These are phyloP conservation scores for Penicillium roqueforti DNA, from an alignment of 495 filamentous ascomycete genomes.

Conservation along the genomic window DNA sequence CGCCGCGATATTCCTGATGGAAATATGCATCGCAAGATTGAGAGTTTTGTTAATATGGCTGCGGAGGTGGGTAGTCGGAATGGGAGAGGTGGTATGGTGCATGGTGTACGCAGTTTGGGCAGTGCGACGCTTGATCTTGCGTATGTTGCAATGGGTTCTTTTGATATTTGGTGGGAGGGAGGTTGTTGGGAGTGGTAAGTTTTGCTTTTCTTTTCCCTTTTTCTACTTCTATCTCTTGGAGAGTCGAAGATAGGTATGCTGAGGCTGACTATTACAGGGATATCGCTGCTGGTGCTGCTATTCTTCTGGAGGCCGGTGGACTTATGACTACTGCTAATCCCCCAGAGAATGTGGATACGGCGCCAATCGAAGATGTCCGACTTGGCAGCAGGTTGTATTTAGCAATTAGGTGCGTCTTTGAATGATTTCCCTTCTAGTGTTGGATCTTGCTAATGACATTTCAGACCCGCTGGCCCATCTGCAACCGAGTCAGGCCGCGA, in stretches of 20 bases:
- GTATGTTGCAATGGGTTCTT: constrained; percentile 53
- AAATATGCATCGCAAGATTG: constrained; percentile 62
- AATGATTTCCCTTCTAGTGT: not conserved
- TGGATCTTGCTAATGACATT: not conserved
- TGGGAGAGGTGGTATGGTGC: constrained; percentile 62
- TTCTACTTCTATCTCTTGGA: too few relatives aligned
- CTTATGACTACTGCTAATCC: constrained; percentile 65
- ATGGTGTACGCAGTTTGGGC: constrained; percentile 57
- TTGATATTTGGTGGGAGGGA: constrained; percentile 58
- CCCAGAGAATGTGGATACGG: constrained; percentile 49
- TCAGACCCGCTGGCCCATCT: constrained; percentile 57
- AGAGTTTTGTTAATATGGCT: constrained; percentile 68
- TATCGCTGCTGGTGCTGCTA: constrained; percentile 53
- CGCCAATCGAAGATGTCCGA: constrained; percentile 51
- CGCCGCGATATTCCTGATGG: constrained; percentile 56
- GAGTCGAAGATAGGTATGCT: not conserved
- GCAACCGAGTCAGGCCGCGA: constrained; percentile 56
- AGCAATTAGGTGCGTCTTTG: constrained; percentile 52
- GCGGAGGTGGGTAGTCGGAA: constrained; percentile 53
- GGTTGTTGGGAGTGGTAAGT: constrained; percentile 56
- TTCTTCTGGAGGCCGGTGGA: constrained; percentile 57
- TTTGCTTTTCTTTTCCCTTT: constrained; percentile 1
- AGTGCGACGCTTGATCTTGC: constrained; percentile 55
- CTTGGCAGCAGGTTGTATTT: constrained; percentile 63
- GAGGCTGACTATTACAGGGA: constrained; percentile 34